Evolutionary conservation across 495 filamentous ascomycete genomes (phyloP).

Genomic region (Patellaria atrata): DNA sequence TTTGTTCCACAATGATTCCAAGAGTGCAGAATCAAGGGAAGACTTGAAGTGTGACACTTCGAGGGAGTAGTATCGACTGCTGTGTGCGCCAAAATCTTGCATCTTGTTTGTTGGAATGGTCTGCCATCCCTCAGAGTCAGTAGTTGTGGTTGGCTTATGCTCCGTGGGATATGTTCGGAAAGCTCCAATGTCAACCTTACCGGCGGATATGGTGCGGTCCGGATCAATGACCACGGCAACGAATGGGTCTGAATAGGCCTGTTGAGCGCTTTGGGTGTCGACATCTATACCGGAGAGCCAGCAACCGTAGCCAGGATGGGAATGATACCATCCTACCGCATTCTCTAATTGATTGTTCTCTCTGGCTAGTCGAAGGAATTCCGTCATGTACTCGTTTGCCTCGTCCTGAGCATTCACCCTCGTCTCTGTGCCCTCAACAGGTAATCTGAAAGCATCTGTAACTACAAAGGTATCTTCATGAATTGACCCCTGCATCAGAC

Average conservation of each 20-base stretch:
- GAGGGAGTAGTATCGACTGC: conserved; percentile 74
- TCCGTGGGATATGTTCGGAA: conserved; percentile 69
- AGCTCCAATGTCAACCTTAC: conserved; percentile 93
- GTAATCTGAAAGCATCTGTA: conserved; percentile 85
- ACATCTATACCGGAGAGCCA: conserved; percentile 98
- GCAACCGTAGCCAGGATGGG: conserved; percentile 94
- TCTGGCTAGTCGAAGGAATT: conserved; percentile 61
- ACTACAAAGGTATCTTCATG: conserved; percentile 73
- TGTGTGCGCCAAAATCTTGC: conserved; percentile 92
- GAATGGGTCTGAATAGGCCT: conserved; percentile 74
- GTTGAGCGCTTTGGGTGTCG: conserved; percentile 68
- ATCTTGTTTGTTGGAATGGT: conserved; percentile 82
- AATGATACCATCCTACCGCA: conserved; percentile 95
- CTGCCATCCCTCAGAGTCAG: conserved; percentile 43
- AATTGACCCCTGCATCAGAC: conserved; percentile 94
- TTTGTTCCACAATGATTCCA: conserved; percentile 94
- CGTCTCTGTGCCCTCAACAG: conserved; percentile 96
- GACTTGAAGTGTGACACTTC: conserved; percentile 90
- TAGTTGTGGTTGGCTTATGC: conserved; percentile 24
- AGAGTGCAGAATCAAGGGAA: conserved; percentile 66
- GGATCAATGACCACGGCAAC: conserved; percentile 95
- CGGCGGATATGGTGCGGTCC: conserved; percentile 85
- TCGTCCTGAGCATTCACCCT: conserved; percentile 90
- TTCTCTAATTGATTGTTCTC: conserved; percentile 70
- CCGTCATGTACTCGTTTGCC: conserved; percentile 92